Evolutionary conservation across 2,329 filamentous ascomycete genomes (phyloP), one percentile per base, ranked within the genome.

Genomic region (Neonectria hederae): DNA sequence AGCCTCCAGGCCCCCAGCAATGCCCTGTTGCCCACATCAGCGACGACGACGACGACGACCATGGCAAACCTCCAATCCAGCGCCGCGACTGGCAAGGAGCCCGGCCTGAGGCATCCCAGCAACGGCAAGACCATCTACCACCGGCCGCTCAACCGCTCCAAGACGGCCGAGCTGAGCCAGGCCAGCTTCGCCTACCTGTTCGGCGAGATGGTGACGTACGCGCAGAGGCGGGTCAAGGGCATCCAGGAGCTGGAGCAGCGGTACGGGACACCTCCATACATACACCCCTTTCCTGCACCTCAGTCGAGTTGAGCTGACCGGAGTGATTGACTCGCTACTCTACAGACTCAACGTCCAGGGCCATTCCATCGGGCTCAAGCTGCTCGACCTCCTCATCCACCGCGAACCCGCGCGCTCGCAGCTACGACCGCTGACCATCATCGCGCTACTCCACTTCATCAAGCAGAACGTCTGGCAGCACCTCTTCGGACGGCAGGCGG

Each of bases 41-140:
- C 56, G 52, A 45, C 61, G 28, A 55, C 28, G 21, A 30, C 30
- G 52, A 64, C 49, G 53, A 46, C 65, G 63, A 73, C 64, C 68
- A 87, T 87, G 84, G 80, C 84, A 63, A 86, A 84, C 76, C 76
- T 84, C 45, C 84, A 84, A 70, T 78, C 83, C 62, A 75, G 80
- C 68, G 80, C 84, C 68, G 73, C 80, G 26, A 77, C 81, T 63
- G 79, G 80, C 70, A 83, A 84, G 76, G 84, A 85, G 69, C 78
- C 85, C 35, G 90, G 92, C 26, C 89, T 99, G 66, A 92, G 94
- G 71, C 93, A 97, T 75, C 95, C 96, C 52, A 92, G 92, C 61
- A 97, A 90, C 79, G 93, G 94, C 83, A 98, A 98, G 83, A 97
- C 94, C 69, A 98, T 99, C 83, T 99, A 98, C 84, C 94, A 97